A percentile compares a stretch with the other conserved stretches of the same genome.
Conservation (phyloP, 2,329 filamentous ascomycete species). For the Penicillium sumatraense region DNA sequence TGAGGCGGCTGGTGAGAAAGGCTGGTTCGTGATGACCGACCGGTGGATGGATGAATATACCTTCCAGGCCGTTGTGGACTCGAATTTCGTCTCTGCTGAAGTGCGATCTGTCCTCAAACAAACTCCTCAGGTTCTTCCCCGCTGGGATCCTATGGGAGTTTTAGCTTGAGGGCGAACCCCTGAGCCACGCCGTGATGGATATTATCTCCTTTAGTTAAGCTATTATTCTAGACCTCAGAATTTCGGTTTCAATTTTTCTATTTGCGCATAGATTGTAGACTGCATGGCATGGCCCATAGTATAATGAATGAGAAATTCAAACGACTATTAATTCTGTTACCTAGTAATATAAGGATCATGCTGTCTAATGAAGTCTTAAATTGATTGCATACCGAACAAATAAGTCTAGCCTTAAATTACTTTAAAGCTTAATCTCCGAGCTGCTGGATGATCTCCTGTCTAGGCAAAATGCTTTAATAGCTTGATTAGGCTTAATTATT, state of each 20-base stretch:
- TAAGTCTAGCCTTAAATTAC: background rate
- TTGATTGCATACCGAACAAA: background rate
- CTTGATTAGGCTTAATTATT: too few relatives aligned
- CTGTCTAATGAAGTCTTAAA: too few relatives aligned
- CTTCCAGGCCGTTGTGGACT: constrained; percentile 85
- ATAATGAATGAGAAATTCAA: too few relatives aligned
- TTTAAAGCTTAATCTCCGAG: background rate
- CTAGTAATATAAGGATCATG: too few relatives aligned
- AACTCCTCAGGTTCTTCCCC: constrained; percentile 70
- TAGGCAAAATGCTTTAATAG: background rate
- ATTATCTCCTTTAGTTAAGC: too few relatives aligned
- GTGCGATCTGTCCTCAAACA: constrained; percentile 72
- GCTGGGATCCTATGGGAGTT: constrained; percentile 82
- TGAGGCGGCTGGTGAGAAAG: constrained; percentile 69
- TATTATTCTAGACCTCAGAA: background rate
- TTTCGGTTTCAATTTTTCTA: too few relatives aligned
- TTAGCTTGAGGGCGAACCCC: constrained; percentile 57
- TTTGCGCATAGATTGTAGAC: too few relatives aligned
- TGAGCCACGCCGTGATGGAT: background rate
- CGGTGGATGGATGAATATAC: constrained; percentile 79
- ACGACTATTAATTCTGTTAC: too few relatives aligned
- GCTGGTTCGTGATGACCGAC: constrained; percentile 90
- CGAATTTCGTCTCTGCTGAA: constrained; percentile 66
- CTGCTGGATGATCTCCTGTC: background rate
- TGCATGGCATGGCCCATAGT: too few relatives aligned